Evolutionary conservation across 345 rosid species (phyloP), one percentile per base, ranked within the genome.

Genomic region (Euphorbia lathyris): DNA sequence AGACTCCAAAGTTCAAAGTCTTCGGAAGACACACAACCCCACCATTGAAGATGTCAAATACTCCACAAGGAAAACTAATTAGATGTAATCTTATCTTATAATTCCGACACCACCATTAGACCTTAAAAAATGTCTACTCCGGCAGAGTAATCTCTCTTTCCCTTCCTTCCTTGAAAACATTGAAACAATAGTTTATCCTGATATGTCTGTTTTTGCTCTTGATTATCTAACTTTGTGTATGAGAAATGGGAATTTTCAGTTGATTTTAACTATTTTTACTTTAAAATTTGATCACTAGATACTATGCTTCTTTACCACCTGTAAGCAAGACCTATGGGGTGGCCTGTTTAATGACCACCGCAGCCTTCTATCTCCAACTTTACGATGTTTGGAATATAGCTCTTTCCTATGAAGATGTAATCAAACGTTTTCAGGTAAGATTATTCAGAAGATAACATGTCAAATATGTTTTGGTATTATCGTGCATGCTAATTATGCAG

Each of bases 301-400:
- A 76, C 66, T 88, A 86, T 65, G 70, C 51, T 11, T 88, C 93
- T 8, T 66, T 88, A 50, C 93, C 90, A 0, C 93, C 93, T 0
- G 88, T 88, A 72, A 88, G 88, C 86, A 88, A 88, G 85, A 52
- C 74, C 42, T 84, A 78, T 84, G 90, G 90, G 57, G 86, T 88
- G 63, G 76, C 77, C 7, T 88, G 90, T 79, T 77, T 86, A 47
- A 77, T 88, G 84, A 75, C 90, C 36, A 84, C 90, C 7, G 43
- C 83, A 0, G 90, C 90, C 56, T 69, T 26, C 0, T 75, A 83
- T 67, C 71, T 88, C 42, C 55, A 30, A 10, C 93, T 88, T 72
- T 84, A 79, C 79, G 0, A 70, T 34, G 58, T 8, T 55, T 0
- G n/a, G 76, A 78, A 4, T 47, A 73, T 88, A 66, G 82, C 90